phyloP scores from a whole-genome alignment of 2,329 filamentous ascomycete genomes.

The Neopestalotiopsis sp. region DNA sequence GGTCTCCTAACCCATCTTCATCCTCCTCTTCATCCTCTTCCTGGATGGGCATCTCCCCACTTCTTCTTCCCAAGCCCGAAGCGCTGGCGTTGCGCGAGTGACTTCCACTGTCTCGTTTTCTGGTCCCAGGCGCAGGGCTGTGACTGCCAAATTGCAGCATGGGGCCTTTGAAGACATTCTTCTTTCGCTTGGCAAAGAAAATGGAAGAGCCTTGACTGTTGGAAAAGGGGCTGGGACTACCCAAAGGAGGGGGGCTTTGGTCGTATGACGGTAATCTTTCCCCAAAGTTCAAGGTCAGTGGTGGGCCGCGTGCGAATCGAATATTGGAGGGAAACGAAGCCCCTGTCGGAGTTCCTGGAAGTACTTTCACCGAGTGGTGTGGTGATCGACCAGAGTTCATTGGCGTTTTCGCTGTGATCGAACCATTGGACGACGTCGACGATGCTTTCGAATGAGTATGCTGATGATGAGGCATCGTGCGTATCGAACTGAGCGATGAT shows the following conservation, averaged over 20 bases:
- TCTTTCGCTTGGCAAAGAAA: constrained; percentile 81
- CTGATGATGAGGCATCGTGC: constrained; percentile 82
- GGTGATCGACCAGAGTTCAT: constrained; percentile 73
- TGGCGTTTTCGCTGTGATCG: constrained; percentile 72
- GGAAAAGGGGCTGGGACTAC: constrained; percentile 62
- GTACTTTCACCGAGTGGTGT: constrained; percentile 91
- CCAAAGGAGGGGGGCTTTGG: constrained; percentile 40
- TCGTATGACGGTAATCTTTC: constrained; percentile 57
- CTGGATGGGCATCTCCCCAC: constrained; percentile 76
- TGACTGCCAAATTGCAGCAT: constrained; percentile 60
- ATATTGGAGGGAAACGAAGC: constrained; percentile 83
- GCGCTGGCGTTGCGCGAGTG: constrained; percentile 66
- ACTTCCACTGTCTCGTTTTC: constrained; percentile 36
- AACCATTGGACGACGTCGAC: constrained; percentile 84
- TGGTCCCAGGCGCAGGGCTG: constrained; percentile 36
- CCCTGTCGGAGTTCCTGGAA: constrained; percentile 84
- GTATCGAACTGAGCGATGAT: constrained; percentile 90
- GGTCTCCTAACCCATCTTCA: constrained; percentile 13
- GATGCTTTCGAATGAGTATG: constrained; percentile 94
- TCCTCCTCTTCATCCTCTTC: constrained; percentile 65
- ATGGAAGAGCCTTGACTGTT: constrained; percentile 54
- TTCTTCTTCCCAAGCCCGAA: constrained; percentile 67
- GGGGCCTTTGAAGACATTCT: constrained; percentile 83
- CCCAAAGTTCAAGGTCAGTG: constrained; percentile 60
- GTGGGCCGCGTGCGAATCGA: constrained; percentile 73